Percentiles rank a stretch among this genome's conserved stretches.
Evolutionary conservation across 495 filamentous ascomycete genomes (phyloP).

Genomic region (Eremomyces bilateralis): DNA sequence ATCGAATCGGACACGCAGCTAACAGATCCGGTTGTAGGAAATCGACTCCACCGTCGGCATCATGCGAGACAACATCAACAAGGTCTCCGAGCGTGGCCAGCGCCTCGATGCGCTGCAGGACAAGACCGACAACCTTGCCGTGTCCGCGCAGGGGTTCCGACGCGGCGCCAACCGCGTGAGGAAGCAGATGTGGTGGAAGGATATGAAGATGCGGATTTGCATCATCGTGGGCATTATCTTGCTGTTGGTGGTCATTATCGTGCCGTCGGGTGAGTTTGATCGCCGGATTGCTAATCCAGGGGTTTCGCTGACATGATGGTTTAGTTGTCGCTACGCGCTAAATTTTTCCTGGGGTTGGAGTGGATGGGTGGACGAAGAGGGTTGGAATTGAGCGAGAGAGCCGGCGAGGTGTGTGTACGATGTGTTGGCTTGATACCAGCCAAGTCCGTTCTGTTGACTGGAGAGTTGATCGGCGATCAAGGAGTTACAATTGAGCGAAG

Average conservation of each 20-base stretch:
- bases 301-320: not conserved
- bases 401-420: too few species aligned
- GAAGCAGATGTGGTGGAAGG: conserved; percentile 86
- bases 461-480: too few species aligned
- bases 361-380: too few species aligned
- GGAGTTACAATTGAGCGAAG: too few species aligned
- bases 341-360: not conserved
- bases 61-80: conserved; percentile 89
- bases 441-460: too few species aligned
- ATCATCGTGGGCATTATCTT: conserved; percentile 73
- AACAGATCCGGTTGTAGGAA: conserved; percentile 37
- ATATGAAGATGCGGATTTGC: conserved; percentile 99
- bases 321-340: conserved; percentile 2
- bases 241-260: conserved; percentile 76
- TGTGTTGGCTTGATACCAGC: too few species aligned
- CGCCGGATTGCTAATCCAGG: not conserved
- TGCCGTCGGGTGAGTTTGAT: conserved; percentile 46
- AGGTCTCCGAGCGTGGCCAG: conserved; percentile 77
- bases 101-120: conserved; percentile 76
- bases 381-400: too few species aligned
- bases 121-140: conserved; percentile 85
- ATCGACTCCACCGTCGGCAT: conserved; percentile 83
- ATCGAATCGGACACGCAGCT: not conserved
- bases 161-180: conserved; percentile 85
- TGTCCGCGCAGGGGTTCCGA: conserved; percentile 81